Evolutionary conservation across 495 filamentous ascomycete genomes (phyloP).

Genomic region (Aspergillus cavernicola): DNA sequence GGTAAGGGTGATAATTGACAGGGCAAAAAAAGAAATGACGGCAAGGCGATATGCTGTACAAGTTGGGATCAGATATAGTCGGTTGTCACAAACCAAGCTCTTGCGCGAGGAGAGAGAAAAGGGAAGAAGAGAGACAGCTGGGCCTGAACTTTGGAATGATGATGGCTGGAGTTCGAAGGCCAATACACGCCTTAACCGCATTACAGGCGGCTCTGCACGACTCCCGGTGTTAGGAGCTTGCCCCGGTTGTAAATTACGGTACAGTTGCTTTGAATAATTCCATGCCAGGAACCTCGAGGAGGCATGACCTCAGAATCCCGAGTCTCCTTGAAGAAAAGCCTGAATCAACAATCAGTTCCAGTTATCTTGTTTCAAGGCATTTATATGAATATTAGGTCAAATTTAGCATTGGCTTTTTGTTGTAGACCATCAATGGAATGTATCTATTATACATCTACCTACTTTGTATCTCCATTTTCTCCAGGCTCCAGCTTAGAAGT

Average conservation of each 20-base stretch:
- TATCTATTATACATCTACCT: too few relatives aligned
- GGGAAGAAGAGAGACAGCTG: constrained; percentile 6
- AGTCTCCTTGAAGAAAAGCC: background rate
- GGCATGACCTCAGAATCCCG: background rate
- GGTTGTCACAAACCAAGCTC: background rate
- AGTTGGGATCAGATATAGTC: background rate
- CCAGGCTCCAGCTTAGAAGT: background rate
- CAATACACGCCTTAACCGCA: constrained; percentile 8
- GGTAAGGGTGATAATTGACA: constrained; percentile 11
- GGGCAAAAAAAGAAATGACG: constrained; percentile 11
- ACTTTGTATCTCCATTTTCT: too few relatives aligned
- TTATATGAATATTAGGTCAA: background rate
- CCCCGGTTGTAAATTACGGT: background rate
- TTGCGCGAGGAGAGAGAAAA: background rate
- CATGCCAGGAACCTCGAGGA: background rate
- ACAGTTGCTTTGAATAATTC: background rate
- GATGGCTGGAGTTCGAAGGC: background rate
- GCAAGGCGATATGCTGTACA: background rate
- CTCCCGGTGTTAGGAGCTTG: background rate
- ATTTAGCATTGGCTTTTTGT: too few relatives aligned
- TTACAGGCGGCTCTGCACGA: constrained; percentile 16
- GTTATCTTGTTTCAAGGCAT: background rate
- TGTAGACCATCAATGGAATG: too few relatives aligned
- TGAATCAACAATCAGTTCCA: background rate
- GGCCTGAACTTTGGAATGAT: background rate